Evolutionary conservation across 2,329 filamentous ascomycete genomes (phyloP), one percentile per base, ranked within the genome.

Genomic region (Hypoxylon sp.): DNA sequence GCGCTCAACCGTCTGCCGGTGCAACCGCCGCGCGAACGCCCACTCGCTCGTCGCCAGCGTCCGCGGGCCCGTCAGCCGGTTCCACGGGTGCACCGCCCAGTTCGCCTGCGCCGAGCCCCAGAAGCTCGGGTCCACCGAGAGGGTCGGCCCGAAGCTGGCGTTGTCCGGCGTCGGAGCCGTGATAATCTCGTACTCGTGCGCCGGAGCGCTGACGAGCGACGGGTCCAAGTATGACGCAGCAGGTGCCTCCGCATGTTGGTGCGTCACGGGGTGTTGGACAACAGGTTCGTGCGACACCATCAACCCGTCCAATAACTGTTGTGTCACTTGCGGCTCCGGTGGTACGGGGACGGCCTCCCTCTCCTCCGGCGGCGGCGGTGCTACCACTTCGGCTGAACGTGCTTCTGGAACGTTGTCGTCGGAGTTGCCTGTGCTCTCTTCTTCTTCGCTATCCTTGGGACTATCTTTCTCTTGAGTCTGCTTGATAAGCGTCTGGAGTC

Each of bases 11-110:
- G 87, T 82, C 55, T 26, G 82, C 43, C 92, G 86, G 50, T 92
- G 90, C 4, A 96, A 79, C 4, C 90, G 84, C 6, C 91, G 86
- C 10, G 88, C 87, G 69, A 96, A 94, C 0, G 84, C 88, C 1
- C 81, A 79, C 74, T 94, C 91, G 24, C 86, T 81, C 59, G 85
- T 84, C 8, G 87, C 82, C 73, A 89, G 89, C 0, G 87, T 87
- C 20, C 74, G 78, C 0, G 86, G 84, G 1, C 79, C 65, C 1
- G 80, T 76, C 15, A 84, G 73, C 0, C 76, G 67, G 6, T 74
- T 72, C 39, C 78, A 79, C 2, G 76, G 72, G 6, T 74, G 74
- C 55, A 68, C 74, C 60, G 56, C 72, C 63, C 68, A 75, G 15
- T 71, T 76, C 62, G 55, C 55, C 56, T 69, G 20, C 54, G 56